These are phyloP conservation scores for Stropharia rugosoannulata DNA, from an alignment of 768 basidiomycete species.

Conservation along the genomic window DNA sequence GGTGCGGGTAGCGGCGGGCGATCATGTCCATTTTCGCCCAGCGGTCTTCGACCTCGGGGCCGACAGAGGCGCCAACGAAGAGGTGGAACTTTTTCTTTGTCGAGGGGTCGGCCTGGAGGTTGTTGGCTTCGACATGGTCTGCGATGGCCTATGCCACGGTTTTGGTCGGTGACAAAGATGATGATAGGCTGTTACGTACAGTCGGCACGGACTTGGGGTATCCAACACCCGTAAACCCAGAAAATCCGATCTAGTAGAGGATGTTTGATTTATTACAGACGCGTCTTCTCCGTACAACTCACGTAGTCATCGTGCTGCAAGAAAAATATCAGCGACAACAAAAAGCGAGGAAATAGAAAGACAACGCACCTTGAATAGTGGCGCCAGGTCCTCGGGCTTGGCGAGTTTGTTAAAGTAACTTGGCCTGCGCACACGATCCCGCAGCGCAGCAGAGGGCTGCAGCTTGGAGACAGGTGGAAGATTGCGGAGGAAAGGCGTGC, in stretches of 20 bases:
- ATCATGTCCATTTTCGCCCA: slow-evolving; percentile 47
- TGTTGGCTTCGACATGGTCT: slow-evolving; percentile 40
- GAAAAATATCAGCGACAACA: background rate
- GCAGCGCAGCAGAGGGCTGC: slow-evolving; percentile 28
- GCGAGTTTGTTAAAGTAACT: slow-evolving; percentile 35
- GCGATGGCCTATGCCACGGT: slow-evolving; percentile 37
- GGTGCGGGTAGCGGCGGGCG: slow-evolving; percentile 43
- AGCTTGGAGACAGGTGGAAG: slow-evolving; percentile 2
- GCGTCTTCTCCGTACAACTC: slow-evolving; percentile 9
- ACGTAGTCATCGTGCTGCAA: slow-evolving; percentile 47
- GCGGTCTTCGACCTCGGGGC: slow-evolving; percentile 48
- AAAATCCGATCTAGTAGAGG: slow-evolving; percentile 43
- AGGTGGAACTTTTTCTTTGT: slow-evolving; percentile 48
- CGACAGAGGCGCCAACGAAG: slow-evolving; percentile 47
- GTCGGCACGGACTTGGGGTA: slow-evolving; percentile 47
- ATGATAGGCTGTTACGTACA: slow-evolving; percentile 21
- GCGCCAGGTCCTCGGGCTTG: slow-evolving; percentile 36
- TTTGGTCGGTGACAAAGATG: background rate
- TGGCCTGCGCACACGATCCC: slow-evolving; percentile 40
- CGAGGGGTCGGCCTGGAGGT: slow-evolving; percentile 39
- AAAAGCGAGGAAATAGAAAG: background rate
- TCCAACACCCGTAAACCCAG: slow-evolving; percentile 50
- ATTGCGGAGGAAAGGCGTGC: slow-evolving; percentile 29
- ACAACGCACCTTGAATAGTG: slow-evolving; percentile 36
- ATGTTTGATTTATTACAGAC: background rate